Evolutionary conservation across 768 basidiomycete genomes (phyloP).

Genomic region (Agrocybe pediades): DNA sequence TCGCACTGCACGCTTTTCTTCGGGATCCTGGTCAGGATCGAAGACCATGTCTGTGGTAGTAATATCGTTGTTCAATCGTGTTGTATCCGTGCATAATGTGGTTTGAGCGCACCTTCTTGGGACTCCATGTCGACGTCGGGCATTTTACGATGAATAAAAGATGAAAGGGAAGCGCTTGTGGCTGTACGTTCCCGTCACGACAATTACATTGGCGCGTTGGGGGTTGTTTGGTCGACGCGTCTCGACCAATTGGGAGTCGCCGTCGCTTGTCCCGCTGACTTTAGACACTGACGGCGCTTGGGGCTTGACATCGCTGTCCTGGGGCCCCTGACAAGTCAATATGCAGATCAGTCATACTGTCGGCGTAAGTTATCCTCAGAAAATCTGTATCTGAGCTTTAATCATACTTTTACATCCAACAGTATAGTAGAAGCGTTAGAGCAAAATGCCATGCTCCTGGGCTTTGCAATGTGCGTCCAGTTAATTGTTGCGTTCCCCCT

Average conservation of each 20-base stretch:
- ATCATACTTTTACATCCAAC: conserved; percentile 1
- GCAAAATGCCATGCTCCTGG: conserved; percentile 69
- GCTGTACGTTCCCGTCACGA: background rate
- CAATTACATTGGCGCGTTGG: conserved; percentile 34
- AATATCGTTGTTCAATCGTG: background rate
- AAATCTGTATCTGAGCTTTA: background rate
- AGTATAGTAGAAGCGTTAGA: conserved; percentile 75
- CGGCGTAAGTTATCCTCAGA: conserved; percentile 17
- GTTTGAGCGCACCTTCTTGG: conserved; percentile 11
- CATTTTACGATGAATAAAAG: conserved; percentile 21
- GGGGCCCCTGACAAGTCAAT: too few species aligned
- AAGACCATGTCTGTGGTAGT: conserved; percentile 46
- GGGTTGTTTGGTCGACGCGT: conserved; percentile 33
- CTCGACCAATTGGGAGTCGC: too few species aligned
- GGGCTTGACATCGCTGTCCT: background rate
- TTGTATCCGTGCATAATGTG: background rate
- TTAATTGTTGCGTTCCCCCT: background rate
- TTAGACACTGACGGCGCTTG: too few species aligned
- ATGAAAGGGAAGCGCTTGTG: background rate
- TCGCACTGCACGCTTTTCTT: conserved; percentile 74
- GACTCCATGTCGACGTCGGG: conserved; percentile 31
- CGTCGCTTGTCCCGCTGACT: too few species aligned
- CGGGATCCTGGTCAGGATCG: conserved; percentile 84
- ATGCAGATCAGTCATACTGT: conserved; percentile 22
- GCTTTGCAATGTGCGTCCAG: conserved; percentile 49